Percentiles rank a stretch among this genome's conserved stretches.
Evolutionary conservation across 2,329 filamentous ascomycete genomes (phyloP).

Genomic region (Albifimbria verrucaria): DNA sequence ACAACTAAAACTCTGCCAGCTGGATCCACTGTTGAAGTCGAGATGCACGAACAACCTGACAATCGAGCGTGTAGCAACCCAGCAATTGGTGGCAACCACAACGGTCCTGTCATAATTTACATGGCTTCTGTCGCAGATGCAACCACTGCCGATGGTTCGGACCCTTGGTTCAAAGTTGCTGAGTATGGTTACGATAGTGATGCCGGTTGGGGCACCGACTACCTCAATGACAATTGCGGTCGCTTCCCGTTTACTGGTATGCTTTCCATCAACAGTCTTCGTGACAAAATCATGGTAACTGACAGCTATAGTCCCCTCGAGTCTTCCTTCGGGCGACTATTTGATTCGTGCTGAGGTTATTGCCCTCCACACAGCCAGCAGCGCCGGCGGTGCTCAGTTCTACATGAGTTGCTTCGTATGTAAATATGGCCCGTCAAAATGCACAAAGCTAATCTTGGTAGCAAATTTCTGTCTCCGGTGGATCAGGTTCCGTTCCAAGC

Average conservation of each 20-base stretch:
- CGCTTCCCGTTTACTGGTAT: conserved; percentile 2
- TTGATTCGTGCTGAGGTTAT: not conserved
- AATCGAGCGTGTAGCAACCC: not conserved
- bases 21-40: conserved; percentile 1
- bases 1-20: not conserved
- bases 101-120: conserved; percentile 2
- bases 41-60: conserved; percentile 4
- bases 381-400: not conserved
- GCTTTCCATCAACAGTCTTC: not conserved
- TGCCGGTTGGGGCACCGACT: not conserved
- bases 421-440: not conserved
- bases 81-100: conserved; percentile 1
- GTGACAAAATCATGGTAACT: not conserved
- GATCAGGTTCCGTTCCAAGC: conserved; percentile 1
- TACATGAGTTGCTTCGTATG: conserved; percentile 2
- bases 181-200: not conserved
- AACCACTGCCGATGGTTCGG: conserved; percentile 1
- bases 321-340: not conserved
- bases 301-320: not conserved
- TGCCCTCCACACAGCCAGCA: not conserved
- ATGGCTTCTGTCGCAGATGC: not conserved
- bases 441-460: not conserved
- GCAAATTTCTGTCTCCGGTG: conserved; percentile 1
- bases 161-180: conserved; percentile 2
- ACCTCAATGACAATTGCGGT: conserved; percentile 3